These are phyloP conservation scores for Chenopodium suecicum DNA, from an alignment of 148 eudicot genomes.

Conservation along the genomic window DNA sequence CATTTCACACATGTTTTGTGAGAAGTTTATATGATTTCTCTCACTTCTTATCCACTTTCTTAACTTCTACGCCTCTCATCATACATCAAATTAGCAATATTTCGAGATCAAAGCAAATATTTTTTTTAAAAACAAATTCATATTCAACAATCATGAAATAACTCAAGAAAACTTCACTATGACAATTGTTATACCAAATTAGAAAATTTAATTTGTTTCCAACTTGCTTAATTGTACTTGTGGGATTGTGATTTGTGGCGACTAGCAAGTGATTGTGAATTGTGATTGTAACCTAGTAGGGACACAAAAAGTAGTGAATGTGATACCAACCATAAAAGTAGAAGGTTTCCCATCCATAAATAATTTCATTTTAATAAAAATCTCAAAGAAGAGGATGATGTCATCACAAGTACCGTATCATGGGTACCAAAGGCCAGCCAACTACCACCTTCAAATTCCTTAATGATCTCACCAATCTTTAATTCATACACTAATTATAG, in stretches of 20 bases:
- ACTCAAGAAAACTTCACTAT: too few species aligned
- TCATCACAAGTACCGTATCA: slow-evolving; percentile 11
- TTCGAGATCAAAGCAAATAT: too few species aligned
- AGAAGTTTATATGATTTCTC: too few species aligned
- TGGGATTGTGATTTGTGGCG: background rate
- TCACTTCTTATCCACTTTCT: too few species aligned
- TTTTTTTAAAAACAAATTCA: too few species aligned
- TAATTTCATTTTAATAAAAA: background rate
- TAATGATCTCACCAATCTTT: background rate
- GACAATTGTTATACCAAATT: too few species aligned
- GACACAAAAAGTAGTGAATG: background rate
- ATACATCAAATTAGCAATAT: too few species aligned
- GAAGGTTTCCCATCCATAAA: background rate
- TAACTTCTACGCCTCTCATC: too few species aligned
- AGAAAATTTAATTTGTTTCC: too few species aligned
- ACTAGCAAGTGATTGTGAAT: background rate
- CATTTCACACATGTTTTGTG: too few species aligned
- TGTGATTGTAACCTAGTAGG: background rate
- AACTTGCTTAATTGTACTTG: background rate
- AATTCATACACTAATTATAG: background rate
- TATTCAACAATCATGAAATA: too few species aligned
- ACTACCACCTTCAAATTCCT: background rate
- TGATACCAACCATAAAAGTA: background rate
- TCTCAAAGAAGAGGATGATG: background rate
- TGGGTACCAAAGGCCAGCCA: slow-evolving; percentile 5